Base-by-base conservation (phyloP, 257 asterid genomes). In the Scutellaria barbata region DNA sequence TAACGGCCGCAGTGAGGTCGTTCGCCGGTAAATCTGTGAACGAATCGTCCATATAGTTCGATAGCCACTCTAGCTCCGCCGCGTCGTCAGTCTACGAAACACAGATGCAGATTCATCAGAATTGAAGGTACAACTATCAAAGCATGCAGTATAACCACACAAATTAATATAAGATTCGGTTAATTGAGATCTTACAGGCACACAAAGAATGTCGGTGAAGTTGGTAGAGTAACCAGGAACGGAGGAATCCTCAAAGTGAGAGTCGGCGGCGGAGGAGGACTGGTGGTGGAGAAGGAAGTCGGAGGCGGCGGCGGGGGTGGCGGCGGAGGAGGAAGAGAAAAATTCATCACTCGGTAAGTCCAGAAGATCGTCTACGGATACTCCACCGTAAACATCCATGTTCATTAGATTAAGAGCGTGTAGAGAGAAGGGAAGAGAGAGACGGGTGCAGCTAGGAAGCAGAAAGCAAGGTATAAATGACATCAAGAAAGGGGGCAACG, bases 11-110 rank as follows among this genome's bases (percentile, higher is more conserved):
- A 20, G 76, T 78, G 76, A 80, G 57, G 1, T 82, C 80, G 57
- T 73, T 78, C 66, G 85, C 60, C 40, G 90, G 84, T 2, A 73
- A 83, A 74, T 83, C 85, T 63, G 78, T 45, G 80, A 79, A 81
- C 1, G 95, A 83, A 65, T 90, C 90, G 56, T 90, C 92, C 76
- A 87, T 87, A 51, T 87, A 90, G 78, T 64, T 90, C 9, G 95
- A 87, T 4, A 90, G 76, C 96, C 96, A 90, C 77, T 87, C 96
- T 11, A 90, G 84, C 85, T 90, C 90, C 14, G 89, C 92, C 66
- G 81, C 86, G 2, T 87, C 90, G 40, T 87, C 96, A 5, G 79
- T 77, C 96, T 75, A 61, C 20, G 16, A 50, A 63, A 68, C 50
- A 52, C 22, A 16, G 37, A 30, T 48, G 41, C 5, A 10, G 47